Percentiles rank a stretch among this genome's conserved stretches.
Conservation (phyloP, 805 yeast species). For the Barnettozyma sucrosica region DNA sequence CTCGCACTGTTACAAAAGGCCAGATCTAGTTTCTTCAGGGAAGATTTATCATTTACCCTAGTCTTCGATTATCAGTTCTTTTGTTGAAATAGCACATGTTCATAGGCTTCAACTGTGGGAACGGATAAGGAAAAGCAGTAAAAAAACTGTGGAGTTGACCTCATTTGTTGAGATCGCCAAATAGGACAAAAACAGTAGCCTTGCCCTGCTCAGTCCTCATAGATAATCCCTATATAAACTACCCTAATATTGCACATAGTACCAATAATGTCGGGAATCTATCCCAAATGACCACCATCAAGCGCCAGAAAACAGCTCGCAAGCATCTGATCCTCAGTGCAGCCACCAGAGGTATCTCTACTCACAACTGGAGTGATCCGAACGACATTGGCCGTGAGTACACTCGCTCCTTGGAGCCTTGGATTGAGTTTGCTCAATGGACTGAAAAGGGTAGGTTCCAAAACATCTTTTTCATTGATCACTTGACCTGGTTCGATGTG, state of each 20-base stretch:
- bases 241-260: not conserved
- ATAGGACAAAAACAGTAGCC: not conserved
- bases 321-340: constrained; percentile 33
- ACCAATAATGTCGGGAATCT: too few relatives aligned
- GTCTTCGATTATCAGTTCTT: too few relatives aligned
- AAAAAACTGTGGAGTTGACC: not conserved
- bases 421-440: constrained; percentile 33
- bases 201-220: not conserved
- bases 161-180: not conserved
- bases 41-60: too few relatives aligned
- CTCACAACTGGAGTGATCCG: constrained; percentile 30
- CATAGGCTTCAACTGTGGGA: too few relatives aligned
- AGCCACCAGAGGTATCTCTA: constrained; percentile 29
- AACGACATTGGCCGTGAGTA: constrained; percentile 10
- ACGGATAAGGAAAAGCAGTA: too few relatives aligned
- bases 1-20: too few relatives aligned
- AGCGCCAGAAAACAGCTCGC: constrained; percentile 3
- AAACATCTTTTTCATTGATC: constrained; percentile 36
- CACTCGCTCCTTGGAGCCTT: constrained; percentile 25
- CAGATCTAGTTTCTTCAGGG: too few relatives aligned
- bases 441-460: constrained; percentile 35
- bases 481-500: constrained; percentile 35
- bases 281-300: constrained; percentile 1
- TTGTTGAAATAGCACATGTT: too few relatives aligned
- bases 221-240: too few relatives aligned